Percentiles rank a stretch among this genome's conserved stretches.
Evolutionary conservation across 441 rosid genomes (phyloP).

Genomic region (Erodium moschatum): DNA sequence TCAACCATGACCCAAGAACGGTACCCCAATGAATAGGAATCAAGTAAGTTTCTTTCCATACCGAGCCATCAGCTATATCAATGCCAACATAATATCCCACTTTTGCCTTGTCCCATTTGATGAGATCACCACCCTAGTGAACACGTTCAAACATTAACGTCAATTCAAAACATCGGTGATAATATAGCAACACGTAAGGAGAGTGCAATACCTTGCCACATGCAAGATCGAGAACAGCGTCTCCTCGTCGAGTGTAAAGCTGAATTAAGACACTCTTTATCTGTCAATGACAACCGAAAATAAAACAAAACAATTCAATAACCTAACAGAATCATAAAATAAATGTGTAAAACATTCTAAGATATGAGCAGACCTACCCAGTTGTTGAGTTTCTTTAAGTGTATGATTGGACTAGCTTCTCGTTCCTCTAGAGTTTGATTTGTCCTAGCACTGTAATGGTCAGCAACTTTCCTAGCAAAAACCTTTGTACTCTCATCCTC

Average conservation of each 20-base stretch:
- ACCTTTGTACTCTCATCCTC: slow-evolving; percentile 62
- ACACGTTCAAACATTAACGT: slow-evolving; percentile 8
- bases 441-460: slow-evolving; percentile 88
- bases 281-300: slow-evolving; percentile 33
- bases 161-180: background rate
- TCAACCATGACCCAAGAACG: slow-evolving; percentile 6
- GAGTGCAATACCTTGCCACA: slow-evolving; percentile 66
- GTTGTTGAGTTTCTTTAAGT: slow-evolving; percentile 86
- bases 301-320: background rate
- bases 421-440: slow-evolving; percentile 93
- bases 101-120: slow-evolving; percentile 94
- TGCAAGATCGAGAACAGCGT: slow-evolving; percentile 94
- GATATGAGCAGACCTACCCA: slow-evolving; percentile 45
- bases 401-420: slow-evolving; percentile 97
- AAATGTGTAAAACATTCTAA: slow-evolving; percentile 7
- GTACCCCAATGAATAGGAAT: background rate
- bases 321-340: background rate
- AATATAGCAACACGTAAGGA: slow-evolving; percentile 13
- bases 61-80: slow-evolving; percentile 98
- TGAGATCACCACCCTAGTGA: slow-evolving; percentile 86
- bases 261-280: slow-evolving; percentile 93
- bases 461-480: slow-evolving; percentile 77
- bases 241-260: slow-evolving; percentile 73
- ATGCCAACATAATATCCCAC: slow-evolving; percentile 87
- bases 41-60: slow-evolving; percentile 20